These are phyloP conservation scores for Termitomyces sp. DNA, from an alignment of 768 basidiomycete species.

Conservation along the genomic window DNA sequence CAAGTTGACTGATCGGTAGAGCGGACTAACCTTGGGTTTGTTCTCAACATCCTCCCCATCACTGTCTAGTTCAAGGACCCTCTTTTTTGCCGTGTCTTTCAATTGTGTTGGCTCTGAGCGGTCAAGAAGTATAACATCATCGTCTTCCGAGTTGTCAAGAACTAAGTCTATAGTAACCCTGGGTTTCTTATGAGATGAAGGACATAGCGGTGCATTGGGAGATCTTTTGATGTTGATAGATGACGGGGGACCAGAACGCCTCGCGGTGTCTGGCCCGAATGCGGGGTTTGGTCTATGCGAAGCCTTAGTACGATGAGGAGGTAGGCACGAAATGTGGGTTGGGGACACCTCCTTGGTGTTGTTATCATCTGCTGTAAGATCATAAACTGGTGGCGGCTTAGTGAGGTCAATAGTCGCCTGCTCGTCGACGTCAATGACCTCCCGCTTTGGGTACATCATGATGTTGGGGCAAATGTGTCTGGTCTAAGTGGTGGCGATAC, in stretches of 20 bases:
- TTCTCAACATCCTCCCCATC: conserved; percentile 12
- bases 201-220: neutral
- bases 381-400: neutral
- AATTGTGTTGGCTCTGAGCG: neutral
- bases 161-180: neutral
- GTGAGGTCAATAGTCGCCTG: conserved; percentile 8
- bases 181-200: neutral
- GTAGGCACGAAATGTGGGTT: neutral
- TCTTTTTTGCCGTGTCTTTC: neutral
- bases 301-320: neutral
- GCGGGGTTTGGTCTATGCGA: neutral
- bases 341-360: neutral
- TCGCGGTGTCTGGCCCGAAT: neutral
- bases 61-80: conserved; percentile 12
- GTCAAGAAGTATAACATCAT: neutral
- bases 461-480: neutral
- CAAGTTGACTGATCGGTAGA: neutral
- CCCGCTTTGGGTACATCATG: neutral
- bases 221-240: neutral
- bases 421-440: conserved; percentile 10
- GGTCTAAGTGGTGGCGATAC: neutral
- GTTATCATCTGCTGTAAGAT: neutral
- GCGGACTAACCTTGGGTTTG: conserved; percentile 10
- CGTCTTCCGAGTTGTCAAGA: neutral
- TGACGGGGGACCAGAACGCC: neutral